Evolutionary conservation across 176 grass and related monocot species (phyloP).

Genomic region (Carex pumila): DNA sequence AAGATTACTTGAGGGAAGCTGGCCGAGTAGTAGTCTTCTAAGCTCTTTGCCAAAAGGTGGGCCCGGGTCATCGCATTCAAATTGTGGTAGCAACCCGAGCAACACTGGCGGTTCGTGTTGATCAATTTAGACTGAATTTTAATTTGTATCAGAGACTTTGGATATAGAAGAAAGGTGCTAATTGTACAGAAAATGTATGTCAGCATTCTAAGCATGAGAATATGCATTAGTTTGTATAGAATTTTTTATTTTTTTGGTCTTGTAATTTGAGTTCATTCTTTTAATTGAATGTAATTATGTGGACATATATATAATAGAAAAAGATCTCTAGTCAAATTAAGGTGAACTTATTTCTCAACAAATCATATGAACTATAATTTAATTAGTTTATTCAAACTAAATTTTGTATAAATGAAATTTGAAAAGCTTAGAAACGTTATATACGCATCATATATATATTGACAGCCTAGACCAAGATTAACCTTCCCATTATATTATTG

Average conservation of each 20-base stretch:
- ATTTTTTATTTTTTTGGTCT: not conserved
- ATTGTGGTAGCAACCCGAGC: not conserved
- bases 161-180: not conserved
- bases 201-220: not conserved
- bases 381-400: no score
- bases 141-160: not conserved
- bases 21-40: not conserved
- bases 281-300: not conserved
- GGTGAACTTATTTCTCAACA: no score
- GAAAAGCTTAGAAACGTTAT: no score
- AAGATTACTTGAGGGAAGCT: constrained; percentile 1
- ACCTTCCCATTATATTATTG: no score
- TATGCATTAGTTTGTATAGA: not conserved
- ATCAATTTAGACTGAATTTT: no score
- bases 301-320: not conserved
- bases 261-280: not conserved
- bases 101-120: not conserved
- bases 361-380: no score
- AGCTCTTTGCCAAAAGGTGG: constrained; percentile 6
- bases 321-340: not conserved
- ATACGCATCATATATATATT: no score
- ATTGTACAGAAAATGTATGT: not conserved
- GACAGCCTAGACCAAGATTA: no score
- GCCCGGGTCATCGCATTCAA: not conserved
- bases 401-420: no score